These are phyloP conservation scores for Stagonosporopsis cucurbitacearum DNA, from an alignment of 2,329 filamentous ascomycete genomes.

Conservation along the genomic window DNA sequence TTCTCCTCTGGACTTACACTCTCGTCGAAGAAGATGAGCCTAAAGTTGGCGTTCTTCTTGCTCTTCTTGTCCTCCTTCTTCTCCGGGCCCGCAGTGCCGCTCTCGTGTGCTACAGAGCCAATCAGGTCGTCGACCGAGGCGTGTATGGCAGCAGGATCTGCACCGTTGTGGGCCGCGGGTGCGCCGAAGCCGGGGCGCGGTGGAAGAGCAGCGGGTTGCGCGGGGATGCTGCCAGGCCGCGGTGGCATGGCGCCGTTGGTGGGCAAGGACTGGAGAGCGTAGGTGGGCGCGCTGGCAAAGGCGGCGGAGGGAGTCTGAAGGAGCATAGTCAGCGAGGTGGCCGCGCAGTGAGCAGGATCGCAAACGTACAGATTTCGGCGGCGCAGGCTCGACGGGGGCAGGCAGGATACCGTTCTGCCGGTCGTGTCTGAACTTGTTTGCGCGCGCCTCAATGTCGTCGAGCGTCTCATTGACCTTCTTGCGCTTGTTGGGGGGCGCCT, in stretches of 20 bases:
- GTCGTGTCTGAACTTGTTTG: slow-evolving; percentile 61
- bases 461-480: slow-evolving; percentile 73
- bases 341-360: no score
- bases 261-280: slow-evolving; percentile 27
- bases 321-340: neutral
- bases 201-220: slow-evolving; percentile 34
- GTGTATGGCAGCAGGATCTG: slow-evolving; percentile 33
- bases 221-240: slow-evolving; percentile 42
- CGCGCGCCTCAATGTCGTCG: slow-evolving; percentile 78
- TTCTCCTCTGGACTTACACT: slow-evolving; percentile 86
- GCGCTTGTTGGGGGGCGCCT: slow-evolving; percentile 59
- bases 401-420: slow-evolving; percentile 51
- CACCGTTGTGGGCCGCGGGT: slow-evolving; percentile 21
- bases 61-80: slow-evolving; percentile 58
- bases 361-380: slow-evolving; percentile 22
- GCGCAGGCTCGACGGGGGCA: slow-evolving; percentile 48
- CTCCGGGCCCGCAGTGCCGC: slow-evolving; percentile 49
- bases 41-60: slow-evolving; percentile 65
- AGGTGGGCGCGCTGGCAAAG: slow-evolving; percentile 30
- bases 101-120: slow-evolving; percentile 44
- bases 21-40: slow-evolving; percentile 82
- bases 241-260: slow-evolving; percentile 30
- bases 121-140: slow-evolving; percentile 61
- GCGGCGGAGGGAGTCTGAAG: slow-evolving; percentile 33
- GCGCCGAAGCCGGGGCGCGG: slow-evolving; percentile 49